Conservation (phyloP, 1,284 basidiomycete species). For the Abortiporus biennis region DNA sequence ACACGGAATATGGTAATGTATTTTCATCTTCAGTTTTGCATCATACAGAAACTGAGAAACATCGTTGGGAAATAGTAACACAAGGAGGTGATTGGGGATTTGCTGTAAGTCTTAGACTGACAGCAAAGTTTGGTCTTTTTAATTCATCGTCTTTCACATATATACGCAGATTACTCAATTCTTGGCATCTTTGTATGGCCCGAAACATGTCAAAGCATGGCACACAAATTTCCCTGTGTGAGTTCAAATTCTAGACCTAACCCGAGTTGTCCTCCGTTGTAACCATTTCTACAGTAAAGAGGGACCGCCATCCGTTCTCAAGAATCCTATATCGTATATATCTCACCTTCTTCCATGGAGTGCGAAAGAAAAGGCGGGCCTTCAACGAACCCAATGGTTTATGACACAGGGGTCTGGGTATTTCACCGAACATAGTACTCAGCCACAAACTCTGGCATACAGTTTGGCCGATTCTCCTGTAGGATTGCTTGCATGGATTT, state of each 20-base stretch:
- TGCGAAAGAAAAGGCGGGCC: slow-evolving; percentile 15
- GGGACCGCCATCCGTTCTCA: slow-evolving; percentile 16
- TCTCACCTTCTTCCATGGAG: slow-evolving; percentile 22
- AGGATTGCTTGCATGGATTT: slow-evolving; percentile 55
- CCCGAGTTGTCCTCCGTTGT: not conserved
- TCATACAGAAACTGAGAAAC: not conserved
- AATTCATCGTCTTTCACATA: not conserved
- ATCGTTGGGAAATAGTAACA: slow-evolving; percentile 27
- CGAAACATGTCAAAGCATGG: slow-evolving; percentile 9
- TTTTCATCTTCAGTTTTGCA: not conserved
- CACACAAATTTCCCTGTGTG: slow-evolving; percentile 5
- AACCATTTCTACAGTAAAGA: slow-evolving; percentile 7
- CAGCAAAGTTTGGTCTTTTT: not conserved
- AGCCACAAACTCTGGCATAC: slow-evolving; percentile 34
- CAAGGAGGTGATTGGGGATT: slow-evolving; percentile 45
- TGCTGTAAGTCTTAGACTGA: slow-evolving; percentile 19
- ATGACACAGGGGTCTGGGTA: slow-evolving; percentile 1
- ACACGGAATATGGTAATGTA: slow-evolving; percentile 38
- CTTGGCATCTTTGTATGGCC: slow-evolving; percentile 3
- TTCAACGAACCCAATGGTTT: slow-evolving; percentile 8
- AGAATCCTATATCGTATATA: slow-evolving; percentile 22
- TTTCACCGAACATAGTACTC: slow-evolving; percentile 1
- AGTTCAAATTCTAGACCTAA: not conserved
- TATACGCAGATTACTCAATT: too few species aligned
- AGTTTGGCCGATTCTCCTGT: slow-evolving; percentile 50